phyloP scores from a whole-genome alignment of 306 rosid species.

The Cercis canadensis region DNA sequence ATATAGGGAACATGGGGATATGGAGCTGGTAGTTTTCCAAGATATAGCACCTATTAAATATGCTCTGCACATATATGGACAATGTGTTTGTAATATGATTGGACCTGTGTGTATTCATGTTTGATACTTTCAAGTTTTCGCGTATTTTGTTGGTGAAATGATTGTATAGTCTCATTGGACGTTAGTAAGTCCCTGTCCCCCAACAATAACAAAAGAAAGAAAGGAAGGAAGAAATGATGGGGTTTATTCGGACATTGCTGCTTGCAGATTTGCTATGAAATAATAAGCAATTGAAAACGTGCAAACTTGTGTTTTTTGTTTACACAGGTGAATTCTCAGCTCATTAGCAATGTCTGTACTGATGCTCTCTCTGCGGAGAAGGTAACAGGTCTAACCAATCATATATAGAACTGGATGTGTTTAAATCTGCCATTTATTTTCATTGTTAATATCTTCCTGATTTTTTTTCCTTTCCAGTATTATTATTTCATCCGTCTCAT shows the following conservation, averaged over 20 bases:
- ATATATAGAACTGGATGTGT: background rate
- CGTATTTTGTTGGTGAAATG: background rate
- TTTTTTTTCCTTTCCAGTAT: constrained; percentile 55
- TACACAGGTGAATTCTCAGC: constrained; percentile 93
- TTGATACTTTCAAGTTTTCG: too few relatives aligned
- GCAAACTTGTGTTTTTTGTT: constrained; percentile 21
- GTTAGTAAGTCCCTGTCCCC: background rate
- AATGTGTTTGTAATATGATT: background rate
- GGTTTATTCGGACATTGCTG: background rate
- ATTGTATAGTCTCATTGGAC: constrained; percentile 3
- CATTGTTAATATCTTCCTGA: background rate
- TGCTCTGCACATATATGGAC: background rate
- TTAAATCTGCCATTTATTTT: background rate
- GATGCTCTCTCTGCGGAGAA: constrained; percentile 99
- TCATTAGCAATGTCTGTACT: constrained; percentile 94
- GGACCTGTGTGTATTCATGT: background rate
- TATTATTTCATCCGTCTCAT: constrained; percentile 95
- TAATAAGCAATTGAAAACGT: constrained; percentile 19
- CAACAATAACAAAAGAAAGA: background rate
- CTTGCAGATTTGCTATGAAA: constrained; percentile 32
- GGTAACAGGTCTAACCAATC: constrained; percentile 49
- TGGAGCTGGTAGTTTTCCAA: constrained; percentile 11
- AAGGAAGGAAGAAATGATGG: background rate
- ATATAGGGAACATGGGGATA: background rate
- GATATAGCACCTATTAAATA: background rate